Base-by-base conservation (phyloP, 495 filamentous ascomycete genomes). In the Daldinia loculata region DNA sequence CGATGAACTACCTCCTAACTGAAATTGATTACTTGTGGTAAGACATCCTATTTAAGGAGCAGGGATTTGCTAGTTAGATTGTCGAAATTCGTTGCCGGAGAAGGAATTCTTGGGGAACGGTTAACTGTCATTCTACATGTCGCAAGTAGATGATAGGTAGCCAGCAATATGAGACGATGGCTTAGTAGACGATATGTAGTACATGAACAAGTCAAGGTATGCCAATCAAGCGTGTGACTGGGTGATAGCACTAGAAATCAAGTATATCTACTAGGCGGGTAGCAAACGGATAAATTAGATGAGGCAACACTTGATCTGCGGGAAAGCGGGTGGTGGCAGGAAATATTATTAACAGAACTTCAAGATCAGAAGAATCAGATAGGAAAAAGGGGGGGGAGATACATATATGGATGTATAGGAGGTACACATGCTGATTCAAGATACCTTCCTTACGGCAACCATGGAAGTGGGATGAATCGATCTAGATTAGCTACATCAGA, bases 261-360 rank as follows among this genome's bases (percentile, higher is more conserved):
- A 43, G 60, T 45, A 59, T 27, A 63, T 43, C 50, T 65, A 19
- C 17, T 27, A 56, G 48, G 48, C 60, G 70, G 60, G 53, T 61
- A 58, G 66, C 70, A 65, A 69, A 69, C 66, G 63, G 56, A 19
- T 34, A 62, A 69, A 38, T 69, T 65, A 19, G 64, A 27, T 55
- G 50, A 56, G 29, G 48, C 55, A 65, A 41, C 70, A 65, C 56
- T 58, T 63, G 56, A 65, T 62, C 55, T 65, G 65, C 61, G 24
- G 65, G 32, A 50, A 15, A 17, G 12, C 70, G 70, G 70, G 70
- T 72, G 41, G 56, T 30, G 27, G 61, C 70, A 72, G 56, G 60
- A 66, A 56, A 39, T 39, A 51, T 70, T 30, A 63, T 70, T 67
- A 73, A 12, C 38, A 61, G 32, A 62, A 58, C 38, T 34, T 72